A percentile compares a stretch with the other conserved stretches of the same genome.
phyloP scores from a whole-genome alignment of 768 basidiomycete species.

The Gyrodon lividus region DNA sequence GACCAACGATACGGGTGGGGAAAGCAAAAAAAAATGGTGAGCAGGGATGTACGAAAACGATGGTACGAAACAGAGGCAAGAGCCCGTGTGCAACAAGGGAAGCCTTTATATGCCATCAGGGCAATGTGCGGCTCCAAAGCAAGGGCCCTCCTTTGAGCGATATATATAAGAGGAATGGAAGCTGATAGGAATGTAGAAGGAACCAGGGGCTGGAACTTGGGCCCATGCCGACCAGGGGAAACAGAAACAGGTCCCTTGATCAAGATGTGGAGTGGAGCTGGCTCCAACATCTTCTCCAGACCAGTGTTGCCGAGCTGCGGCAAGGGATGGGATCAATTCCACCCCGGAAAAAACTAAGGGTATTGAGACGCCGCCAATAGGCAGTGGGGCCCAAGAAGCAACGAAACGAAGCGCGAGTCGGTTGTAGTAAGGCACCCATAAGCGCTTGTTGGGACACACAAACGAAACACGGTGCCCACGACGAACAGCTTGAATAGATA shows the following conservation, averaged over 20 bases:
- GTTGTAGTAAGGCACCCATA: not conserved
- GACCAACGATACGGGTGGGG: not conserved
- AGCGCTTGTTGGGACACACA: not conserved
- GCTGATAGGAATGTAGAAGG: not conserved
- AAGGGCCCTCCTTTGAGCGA: not conserved
- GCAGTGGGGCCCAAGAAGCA: not conserved
- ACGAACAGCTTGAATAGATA: slow-evolving; percentile 1
- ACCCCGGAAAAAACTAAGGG: not conserved
- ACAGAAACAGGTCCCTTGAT: not conserved
- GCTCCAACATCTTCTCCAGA: slow-evolving; percentile 16
- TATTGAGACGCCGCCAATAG: not conserved
- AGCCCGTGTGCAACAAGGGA: not conserved
- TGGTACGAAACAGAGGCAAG: not conserved
- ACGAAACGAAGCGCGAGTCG: no score
- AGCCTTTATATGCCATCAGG: not conserved
- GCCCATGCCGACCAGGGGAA: slow-evolving; percentile 1
- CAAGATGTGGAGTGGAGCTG: slow-evolving; percentile 16
- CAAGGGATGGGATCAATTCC: not conserved
- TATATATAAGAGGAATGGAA: slow-evolving; percentile 14
- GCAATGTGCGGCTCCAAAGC: not conserved
- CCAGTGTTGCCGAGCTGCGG: not conserved
- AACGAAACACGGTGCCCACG: not conserved
- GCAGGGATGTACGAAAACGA: not conserved
- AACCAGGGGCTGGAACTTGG: slow-evolving; percentile 21
- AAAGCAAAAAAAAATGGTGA: not conserved